phyloP scores from a whole-genome alignment of 495 filamentous ascomycete species.

The Lindgomyces ingoldianus region DNA sequence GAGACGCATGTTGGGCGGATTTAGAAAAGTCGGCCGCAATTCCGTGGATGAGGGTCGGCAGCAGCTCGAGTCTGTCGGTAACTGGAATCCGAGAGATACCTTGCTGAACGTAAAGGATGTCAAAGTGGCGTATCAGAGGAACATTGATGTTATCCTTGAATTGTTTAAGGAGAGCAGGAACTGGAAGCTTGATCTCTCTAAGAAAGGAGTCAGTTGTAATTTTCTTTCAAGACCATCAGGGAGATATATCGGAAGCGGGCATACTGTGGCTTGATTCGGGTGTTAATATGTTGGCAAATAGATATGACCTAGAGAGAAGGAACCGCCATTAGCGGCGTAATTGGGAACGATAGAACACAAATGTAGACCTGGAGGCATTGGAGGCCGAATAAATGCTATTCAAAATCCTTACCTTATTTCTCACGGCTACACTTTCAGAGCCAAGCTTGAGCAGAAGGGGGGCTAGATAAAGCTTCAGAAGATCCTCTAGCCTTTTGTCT shows the following conservation, averaged over 20 bases:
- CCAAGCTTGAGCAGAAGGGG: slow-evolving; percentile 81
- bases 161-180: slow-evolving; percentile 78
- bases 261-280: slow-evolving; percentile 63
- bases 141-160: slow-evolving; percentile 73
- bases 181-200: slow-evolving; percentile 74
- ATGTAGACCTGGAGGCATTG: not conserved
- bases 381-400: not conserved
- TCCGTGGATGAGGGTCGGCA: slow-evolving; percentile 71
- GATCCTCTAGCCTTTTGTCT: slow-evolving; percentile 75
- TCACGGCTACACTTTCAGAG: slow-evolving; percentile 75
- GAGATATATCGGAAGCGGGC: slow-evolving; percentile 14
- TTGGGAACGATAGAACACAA: not conserved
- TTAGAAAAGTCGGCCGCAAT: slow-evolving; percentile 65
- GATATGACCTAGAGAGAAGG: slow-evolving; percentile 57
- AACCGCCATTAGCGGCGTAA: slow-evolving; percentile 36
- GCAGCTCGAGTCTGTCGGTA: slow-evolving; percentile 65
- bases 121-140: slow-evolving; percentile 80
- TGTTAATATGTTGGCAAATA: slow-evolving; percentile 80
- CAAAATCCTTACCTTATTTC: slow-evolving; percentile 68
- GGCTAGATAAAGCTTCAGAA: slow-evolving; percentile 76
- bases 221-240: too few relatives aligned
- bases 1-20: slow-evolving; percentile 62
- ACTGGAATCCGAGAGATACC: slow-evolving; percentile 68
- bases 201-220: too few relatives aligned
- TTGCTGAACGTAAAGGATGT: slow-evolving; percentile 85